Evolutionary conservation across 2,329 filamentous ascomycete genomes (phyloP), one percentile per base, ranked within the genome.

Genomic region (Colletotrichum sidae): DNA sequence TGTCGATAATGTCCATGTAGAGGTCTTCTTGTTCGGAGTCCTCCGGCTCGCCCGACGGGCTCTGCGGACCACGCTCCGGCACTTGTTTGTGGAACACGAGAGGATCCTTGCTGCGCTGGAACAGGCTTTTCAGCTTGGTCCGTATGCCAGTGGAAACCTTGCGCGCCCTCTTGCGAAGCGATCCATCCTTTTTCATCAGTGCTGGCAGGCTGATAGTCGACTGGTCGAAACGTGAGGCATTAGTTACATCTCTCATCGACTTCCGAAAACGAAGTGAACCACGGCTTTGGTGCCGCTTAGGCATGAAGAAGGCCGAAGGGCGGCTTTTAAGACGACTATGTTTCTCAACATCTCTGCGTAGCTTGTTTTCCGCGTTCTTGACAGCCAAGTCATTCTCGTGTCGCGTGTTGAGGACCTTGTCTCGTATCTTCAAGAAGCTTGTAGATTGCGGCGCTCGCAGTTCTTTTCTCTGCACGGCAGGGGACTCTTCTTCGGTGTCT

Each of bases 121-220:
- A 88, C 0, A 90, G 78, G 42, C 76, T 84, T 73, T 84, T 90
- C 65, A 93, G 70, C 63, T 83, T 91, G 52, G 81, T 84, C 70
- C 84, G 90, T 44, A 93, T 71, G 0, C 84, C 86, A 13, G 81
- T 83, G 0, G 90, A 92, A 12, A 88, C 86, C 38, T 87, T 88
- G 33, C 90, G 83, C 10, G 86, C 85, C 55, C 84, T 88, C 37
- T 79, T 77, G 50, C 80, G 82, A 35, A 89, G 69, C 4, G 68
- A 45, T n/a, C 37, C 60, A 15, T 64, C 55, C 38, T 57, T 53
- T 17, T 46, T 57, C 34, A 41, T 13, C 4, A 56, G 51, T 12
- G 35, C 37, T 7, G 34, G 8, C 12, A 63, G 46, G 11, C 15
- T 42, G n/a, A 38, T 47, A 17, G 50, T 17, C 2, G 60, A 44